phyloP scores from a whole-genome alignment of 2,329 filamentous ascomycete genomes.

The Leptographium procerum region DNA sequence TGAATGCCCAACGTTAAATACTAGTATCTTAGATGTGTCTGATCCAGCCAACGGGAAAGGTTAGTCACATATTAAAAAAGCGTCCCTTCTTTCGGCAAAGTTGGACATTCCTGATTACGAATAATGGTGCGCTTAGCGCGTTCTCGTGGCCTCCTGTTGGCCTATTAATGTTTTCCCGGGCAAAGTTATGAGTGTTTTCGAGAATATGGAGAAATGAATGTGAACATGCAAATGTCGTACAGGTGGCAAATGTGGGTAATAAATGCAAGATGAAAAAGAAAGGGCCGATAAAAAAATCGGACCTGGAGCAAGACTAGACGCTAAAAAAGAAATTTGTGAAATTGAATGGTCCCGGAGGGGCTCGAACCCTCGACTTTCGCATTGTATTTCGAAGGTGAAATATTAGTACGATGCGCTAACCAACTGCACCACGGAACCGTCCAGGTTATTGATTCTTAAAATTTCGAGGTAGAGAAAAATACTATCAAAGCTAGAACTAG shows the following conservation, averaged over 20 bases:
- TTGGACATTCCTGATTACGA: neutral
- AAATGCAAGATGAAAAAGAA: neutral
- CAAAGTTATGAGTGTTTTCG: neutral
- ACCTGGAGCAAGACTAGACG: no score
- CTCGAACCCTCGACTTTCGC: conserved; percentile 16
- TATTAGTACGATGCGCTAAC: conserved; percentile 16
- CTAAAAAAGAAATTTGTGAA: neutral
- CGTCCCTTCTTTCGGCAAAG: neutral
- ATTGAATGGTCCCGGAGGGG: conserved; percentile 13
- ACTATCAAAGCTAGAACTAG: neutral
- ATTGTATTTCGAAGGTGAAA: conserved; percentile 9
- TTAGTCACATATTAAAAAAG: neutral
- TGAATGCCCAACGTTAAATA: neutral
- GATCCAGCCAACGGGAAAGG: neutral
- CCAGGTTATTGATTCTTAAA: neutral
- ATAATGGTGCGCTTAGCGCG: neutral
- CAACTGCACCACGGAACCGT: conserved; percentile 15
- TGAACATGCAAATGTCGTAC: neutral
- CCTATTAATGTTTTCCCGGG: neutral
- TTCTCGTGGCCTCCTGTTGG: neutral
- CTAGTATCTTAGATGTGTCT: neutral
- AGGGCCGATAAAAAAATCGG: neutral
- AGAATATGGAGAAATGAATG: neutral
- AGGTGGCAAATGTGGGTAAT: neutral
- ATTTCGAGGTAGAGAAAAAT: no score